Conservation (phyloP, 805 yeast species). For the Candida peoriensis region DNA sequence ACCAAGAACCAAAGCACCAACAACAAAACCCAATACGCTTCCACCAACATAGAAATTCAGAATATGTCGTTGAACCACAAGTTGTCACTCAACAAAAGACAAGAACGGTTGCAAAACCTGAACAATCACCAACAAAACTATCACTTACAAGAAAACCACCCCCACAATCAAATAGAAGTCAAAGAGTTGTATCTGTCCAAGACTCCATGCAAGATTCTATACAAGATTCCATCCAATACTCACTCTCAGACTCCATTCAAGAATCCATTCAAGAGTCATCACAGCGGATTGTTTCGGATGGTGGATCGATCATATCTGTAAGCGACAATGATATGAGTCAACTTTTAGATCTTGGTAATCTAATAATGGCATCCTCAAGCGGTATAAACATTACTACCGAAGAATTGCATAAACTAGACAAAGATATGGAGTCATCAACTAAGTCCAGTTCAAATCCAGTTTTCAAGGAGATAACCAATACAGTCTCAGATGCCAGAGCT, state of each 20-base stretch:
- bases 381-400: constrained; percentile 5
- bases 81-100: neutral
- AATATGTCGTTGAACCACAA: neutral
- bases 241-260: constrained; percentile 1
- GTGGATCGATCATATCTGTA: neutral
- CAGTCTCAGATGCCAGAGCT: no score
- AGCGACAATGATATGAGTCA: constrained; percentile 10
- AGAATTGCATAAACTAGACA: constrained; percentile 10
- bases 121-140: constrained; percentile 6
- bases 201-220: constrained; percentile 15
- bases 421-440: constrained; percentile 11
- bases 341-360: constrained; percentile 15
- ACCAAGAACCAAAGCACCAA: neutral
- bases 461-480: no score
- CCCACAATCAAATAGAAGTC: no score
- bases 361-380: constrained; percentile 15
- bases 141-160: no score
- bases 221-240: constrained; percentile 11
- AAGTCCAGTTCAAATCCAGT: neutral
- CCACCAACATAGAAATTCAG: constrained; percentile 1
- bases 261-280: neutral
- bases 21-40: constrained; percentile 1
- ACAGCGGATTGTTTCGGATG: neutral
- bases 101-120: neutral
- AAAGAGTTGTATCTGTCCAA: no score